Conservation (phyloP, 2,329 filamentous ascomycete genomes). For the Pestalotiopsis sp. region DNA sequence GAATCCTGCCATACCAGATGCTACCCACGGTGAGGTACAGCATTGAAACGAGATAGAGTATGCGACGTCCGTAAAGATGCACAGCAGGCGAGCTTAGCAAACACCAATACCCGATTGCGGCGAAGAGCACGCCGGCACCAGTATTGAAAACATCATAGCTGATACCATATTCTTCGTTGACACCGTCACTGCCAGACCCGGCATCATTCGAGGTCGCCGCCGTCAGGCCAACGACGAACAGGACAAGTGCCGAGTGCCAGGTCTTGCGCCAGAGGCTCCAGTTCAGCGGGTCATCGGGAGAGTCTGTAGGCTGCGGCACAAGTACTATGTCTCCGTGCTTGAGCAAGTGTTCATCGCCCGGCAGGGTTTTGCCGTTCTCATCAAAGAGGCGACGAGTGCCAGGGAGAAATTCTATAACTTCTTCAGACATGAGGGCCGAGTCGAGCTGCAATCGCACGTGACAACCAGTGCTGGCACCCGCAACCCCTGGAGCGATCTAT, state of each 20-base stretch:
- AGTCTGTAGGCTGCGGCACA: slow-evolving; percentile 54
- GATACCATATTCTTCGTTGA: slow-evolving; percentile 53
- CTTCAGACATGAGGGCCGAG: not conserved
- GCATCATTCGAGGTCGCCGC: slow-evolving; percentile 60
- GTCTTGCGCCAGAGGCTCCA: slow-evolving; percentile 50
- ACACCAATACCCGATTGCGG: slow-evolving; percentile 58
- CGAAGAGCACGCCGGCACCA: slow-evolving; percentile 58
- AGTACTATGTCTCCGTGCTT: slow-evolving; percentile 48
- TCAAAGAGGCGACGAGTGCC: slow-evolving; percentile 8
- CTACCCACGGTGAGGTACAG: slow-evolving; percentile 50
- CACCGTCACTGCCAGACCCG: slow-evolving; percentile 51
- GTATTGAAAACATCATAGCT: slow-evolving; percentile 55
- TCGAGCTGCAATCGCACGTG: not conserved
- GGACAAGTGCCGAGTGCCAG: slow-evolving; percentile 53
- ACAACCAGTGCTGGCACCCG: not conserved
- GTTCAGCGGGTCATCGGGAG: slow-evolving; percentile 55
- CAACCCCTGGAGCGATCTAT: not conserved
- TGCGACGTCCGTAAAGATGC: slow-evolving; percentile 55
- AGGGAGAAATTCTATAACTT: not conserved
- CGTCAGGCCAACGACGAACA: slow-evolving; percentile 56
- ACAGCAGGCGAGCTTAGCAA: slow-evolving; percentile 55
- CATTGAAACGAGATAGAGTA: slow-evolving; percentile 57
- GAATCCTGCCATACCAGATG: slow-evolving; percentile 54
- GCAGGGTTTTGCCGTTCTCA: slow-evolving; percentile 1
- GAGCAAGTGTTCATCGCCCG: not conserved